A percentile compares a stretch with the other conserved stretches of the same genome.
phyloP scores from a whole-genome alignment of 2,329 filamentous ascomycete genomes.

The Ascochyta rabiei region DNA sequence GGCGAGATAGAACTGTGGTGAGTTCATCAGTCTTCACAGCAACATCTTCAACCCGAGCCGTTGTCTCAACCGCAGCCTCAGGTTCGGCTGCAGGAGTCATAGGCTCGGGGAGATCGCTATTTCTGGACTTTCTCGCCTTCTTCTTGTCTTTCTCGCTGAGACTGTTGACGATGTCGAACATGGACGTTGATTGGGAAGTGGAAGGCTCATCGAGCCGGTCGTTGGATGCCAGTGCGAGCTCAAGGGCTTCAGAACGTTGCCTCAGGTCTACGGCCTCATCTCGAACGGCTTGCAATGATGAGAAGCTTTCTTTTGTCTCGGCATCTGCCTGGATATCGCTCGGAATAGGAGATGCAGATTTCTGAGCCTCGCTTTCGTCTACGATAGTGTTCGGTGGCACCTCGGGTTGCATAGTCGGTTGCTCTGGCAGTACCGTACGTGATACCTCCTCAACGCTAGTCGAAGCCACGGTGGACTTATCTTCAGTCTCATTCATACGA shows the following conservation, averaged over 20 bases:
- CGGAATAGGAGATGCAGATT: constrained; percentile 1
- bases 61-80: constrained; percentile 27
- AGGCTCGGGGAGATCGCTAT: constrained; percentile 20
- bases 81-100: constrained; percentile 33
- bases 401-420: not conserved
- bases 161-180: constrained; percentile 37
- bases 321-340: not conserved
- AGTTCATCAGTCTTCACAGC: not conserved
- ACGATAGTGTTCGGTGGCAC: not conserved
- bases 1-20: constrained; percentile 1
- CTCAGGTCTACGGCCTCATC: constrained; percentile 37
- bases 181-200: constrained; percentile 22
- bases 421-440: constrained; percentile 2
- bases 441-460: constrained; percentile 5
- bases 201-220: constrained; percentile 20
- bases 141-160: constrained; percentile 41
- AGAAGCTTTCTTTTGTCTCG: constrained; percentile 24
- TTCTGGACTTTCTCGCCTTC: constrained; percentile 31
- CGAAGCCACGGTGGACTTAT: not conserved
- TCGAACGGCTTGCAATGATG: constrained; percentile 31
- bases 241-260: constrained; percentile 36
- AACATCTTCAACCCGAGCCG: constrained; percentile 21
- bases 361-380: not conserved
- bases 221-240: constrained; percentile 20
- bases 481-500: constrained; percentile 10